Evolutionary conservation across 768 basidiomycete species (phyloP), one percentile per base, ranked within the genome.

Genomic region (Lactarius sp.): DNA sequence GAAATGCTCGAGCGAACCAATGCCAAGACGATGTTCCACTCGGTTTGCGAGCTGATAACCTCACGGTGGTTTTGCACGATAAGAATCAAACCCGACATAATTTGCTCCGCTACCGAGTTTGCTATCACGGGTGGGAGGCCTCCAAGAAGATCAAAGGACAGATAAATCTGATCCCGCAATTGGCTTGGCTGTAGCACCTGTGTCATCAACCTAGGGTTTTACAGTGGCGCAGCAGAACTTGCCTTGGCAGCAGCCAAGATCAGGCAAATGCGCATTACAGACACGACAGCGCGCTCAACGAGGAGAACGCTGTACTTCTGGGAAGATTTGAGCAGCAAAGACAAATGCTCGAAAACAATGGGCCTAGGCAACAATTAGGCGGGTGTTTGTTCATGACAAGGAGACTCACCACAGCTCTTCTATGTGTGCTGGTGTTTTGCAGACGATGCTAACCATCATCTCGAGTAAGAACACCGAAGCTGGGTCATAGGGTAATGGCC

Each of bases 391-490:
- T 36, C 18, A 46, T 49, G 6, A 18, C n/a, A 13, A 36, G 3
- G 20, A 2, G 10, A 73, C 85, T 68, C 68, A 91, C 96, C 97
- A 99, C 47, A 92, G 81, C 51, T 98, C 94, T 60, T 88, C 88
- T 33, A 98, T 87, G 68, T 87, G 82, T 64, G 86, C 82, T 8
- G 87, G 82, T 1, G 88, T 83, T 62, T 92, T 85, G 66, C 83
- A 86, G 2, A 89, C 82, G 46, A 98, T 85, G 73, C 93, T 96
- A 67, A 93, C 86, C 88, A 98, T 96, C 55, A 85, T 91, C 74
- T 99, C 97, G 65, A 98, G 75, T 42, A 98, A 84, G 76, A 98
- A 96, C 1, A 97, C 87, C 8, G 94, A 92, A 3, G 94, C 92
- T 12, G 97, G 94, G 72, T 99, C 97, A 69, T 98, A 99, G 10